A percentile compares a stretch with the other conserved stretches of the same genome.
Conservation (phyloP, 2,329 filamentous ascomycete genomes). For the Fusarium continuum region DNA sequence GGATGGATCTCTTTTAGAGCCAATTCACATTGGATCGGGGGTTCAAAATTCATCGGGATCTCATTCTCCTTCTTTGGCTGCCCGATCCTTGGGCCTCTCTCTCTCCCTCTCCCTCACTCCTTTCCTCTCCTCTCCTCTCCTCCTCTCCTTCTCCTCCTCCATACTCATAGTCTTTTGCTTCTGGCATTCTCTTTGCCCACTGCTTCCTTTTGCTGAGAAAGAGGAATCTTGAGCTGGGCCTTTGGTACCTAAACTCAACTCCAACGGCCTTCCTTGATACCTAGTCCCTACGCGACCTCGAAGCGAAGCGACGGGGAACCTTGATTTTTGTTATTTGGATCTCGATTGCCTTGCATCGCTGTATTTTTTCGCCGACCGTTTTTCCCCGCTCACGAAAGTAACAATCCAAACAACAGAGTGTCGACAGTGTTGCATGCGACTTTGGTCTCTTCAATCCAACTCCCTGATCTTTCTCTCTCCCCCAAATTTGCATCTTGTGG, state of each 20-base stretch:
- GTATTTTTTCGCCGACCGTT: slow-evolving; percentile 9
- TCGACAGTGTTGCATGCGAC: not conserved
- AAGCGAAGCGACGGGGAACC: slow-evolving; percentile 7
- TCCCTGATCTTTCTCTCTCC: slow-evolving; percentile 9
- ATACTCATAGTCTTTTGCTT: not conserved
- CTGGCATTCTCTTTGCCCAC: not conserved
- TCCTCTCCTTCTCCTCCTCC: slow-evolving; percentile 1
- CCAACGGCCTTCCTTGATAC: slow-evolving; percentile 4
- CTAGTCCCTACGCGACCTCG: not conserved
- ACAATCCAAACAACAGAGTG: not conserved
- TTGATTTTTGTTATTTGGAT: slow-evolving; percentile 9
- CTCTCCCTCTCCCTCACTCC: slow-evolving; percentile 4
- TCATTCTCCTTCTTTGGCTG: slow-evolving; percentile 30
- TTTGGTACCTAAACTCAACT: slow-evolving; percentile 4
- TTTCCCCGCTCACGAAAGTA: not conserved
- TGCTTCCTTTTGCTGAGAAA: slow-evolving; percentile 4
- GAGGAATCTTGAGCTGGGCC: not conserved
- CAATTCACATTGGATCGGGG: slow-evolving; percentile 35
- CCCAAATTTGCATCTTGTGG: slow-evolving; percentile 22
- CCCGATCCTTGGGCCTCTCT: slow-evolving; percentile 27
- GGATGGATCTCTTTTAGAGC: slow-evolving; percentile 37
- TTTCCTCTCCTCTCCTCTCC: slow-evolving; percentile 2
- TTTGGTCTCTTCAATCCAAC: not conserved
- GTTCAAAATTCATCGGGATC: slow-evolving; percentile 42
- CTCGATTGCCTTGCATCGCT: slow-evolving; percentile 21